Conservation (phyloP, 2,329 filamentous ascomycete genomes). For the Dothideomycetidae sp. region DNA sequence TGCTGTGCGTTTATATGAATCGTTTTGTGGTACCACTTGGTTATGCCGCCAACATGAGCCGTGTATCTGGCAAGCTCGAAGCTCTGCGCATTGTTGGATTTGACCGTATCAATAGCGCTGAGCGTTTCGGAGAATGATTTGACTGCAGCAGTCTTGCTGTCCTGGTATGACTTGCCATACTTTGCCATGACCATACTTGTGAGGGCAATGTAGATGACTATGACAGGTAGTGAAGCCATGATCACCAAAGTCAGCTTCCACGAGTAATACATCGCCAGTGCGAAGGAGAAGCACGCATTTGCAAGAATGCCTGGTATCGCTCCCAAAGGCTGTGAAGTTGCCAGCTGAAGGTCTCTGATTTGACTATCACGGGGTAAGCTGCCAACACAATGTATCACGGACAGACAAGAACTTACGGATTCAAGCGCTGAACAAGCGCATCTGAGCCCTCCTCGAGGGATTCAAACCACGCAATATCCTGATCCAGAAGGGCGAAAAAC, state of each 20-base stretch:
- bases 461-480: conserved; percentile 75
- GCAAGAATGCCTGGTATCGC: conserved; percentile 49
- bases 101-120: conserved; percentile 67
- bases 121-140: conserved; percentile 58
- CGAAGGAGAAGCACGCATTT: conserved; percentile 51
- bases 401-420: conserved; percentile 44
- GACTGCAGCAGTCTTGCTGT: conserved; percentile 52
- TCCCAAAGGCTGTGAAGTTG: conserved; percentile 67
- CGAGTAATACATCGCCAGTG: conserved; percentile 61
- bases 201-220: conserved; percentile 32
- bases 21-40: conserved; percentile 50
- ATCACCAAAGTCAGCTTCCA: conserved; percentile 77
- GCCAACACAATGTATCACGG: conserved; percentile 12
- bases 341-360: conserved; percentile 65
- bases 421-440: conserved; percentile 55
- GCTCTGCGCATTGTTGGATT: conserved; percentile 64
- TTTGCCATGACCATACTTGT: conserved; percentile 32
- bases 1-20: conserved; percentile 57
- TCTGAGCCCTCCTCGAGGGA: conserved; percentile 53
- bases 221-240: conserved; percentile 56
- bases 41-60: conserved; percentile 42
- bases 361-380: conserved; percentile 42
- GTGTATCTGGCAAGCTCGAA: conserved; percentile 55
- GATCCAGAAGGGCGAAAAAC: conserved; percentile 55
- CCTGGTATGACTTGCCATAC: conserved; percentile 51